These are phyloP conservation scores for Xenoacremonium recifei DNA, from an alignment of 2,329 filamentous ascomycete genomes.

Conservation along the genomic window DNA sequence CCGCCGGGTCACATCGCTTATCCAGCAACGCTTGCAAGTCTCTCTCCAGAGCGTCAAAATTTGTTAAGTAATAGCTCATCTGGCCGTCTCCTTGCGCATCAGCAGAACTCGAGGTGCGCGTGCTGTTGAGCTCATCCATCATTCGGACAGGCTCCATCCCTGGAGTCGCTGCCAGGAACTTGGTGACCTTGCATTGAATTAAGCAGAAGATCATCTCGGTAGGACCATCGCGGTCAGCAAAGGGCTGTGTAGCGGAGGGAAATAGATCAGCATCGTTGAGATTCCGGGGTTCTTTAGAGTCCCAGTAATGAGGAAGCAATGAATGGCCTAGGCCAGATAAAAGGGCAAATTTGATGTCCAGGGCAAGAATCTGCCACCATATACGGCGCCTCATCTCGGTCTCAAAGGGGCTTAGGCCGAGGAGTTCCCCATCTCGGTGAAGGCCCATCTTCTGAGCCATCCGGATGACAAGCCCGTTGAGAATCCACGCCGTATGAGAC, in stretches of 20 bases:
- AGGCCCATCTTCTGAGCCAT: conserved; percentile 54
- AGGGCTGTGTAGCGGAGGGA: conserved; percentile 33
- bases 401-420: conserved; percentile 40
- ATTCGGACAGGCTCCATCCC: too few species aligned
- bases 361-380: conserved; percentile 52
- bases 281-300: conserved; percentile 34
- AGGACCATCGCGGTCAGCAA: conserved; percentile 23
- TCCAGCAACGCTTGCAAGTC: too few species aligned
- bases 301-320: conserved; percentile 20
- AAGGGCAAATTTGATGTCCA: conserved; percentile 26
- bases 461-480: conserved; percentile 49
- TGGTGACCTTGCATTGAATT: conserved; percentile 9
- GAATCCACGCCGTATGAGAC: conserved; percentile 48
- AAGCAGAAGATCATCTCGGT: conserved; percentile 38
- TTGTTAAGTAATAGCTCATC: too few species aligned
- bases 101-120: too few species aligned
- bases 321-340: conserved; percentile 25
- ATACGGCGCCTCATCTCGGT: conserved; percentile 54
- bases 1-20: too few species aligned
- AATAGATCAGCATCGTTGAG: conserved; percentile 38
- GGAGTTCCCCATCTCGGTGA: conserved; percentile 42
- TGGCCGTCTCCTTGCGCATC: too few species aligned
- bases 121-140: too few species aligned
- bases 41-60: too few species aligned
- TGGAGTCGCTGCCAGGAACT: background rate